Conservation (phyloP, 345 rosid genomes). For the Rhodomyrtus tomentosa region DNA sequence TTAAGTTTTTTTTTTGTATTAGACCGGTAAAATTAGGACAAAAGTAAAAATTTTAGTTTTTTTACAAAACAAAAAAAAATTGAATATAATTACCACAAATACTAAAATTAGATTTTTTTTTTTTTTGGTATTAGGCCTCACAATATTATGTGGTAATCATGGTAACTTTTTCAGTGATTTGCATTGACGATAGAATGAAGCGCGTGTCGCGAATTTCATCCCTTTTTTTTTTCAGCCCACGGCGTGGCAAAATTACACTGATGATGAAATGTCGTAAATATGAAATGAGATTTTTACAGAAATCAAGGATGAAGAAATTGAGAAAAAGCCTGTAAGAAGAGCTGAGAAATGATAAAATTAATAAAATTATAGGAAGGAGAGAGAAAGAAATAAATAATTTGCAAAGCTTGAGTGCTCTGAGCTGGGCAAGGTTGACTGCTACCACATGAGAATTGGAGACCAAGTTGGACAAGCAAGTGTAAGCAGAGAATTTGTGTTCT, state of each 20-base stretch:
- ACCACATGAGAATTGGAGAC: background rate
- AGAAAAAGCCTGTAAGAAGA: background rate
- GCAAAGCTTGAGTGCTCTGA: background rate
- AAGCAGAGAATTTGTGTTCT: background rate
- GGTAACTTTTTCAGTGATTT: background rate
- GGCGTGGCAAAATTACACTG: background rate
- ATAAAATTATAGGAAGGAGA: fast-evolving
- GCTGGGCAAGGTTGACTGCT: background rate
- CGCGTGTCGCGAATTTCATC: background rate
- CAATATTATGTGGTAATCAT: too few relatives aligned
- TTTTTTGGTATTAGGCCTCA: too few relatives aligned
- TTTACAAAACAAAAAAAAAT: too few relatives aligned
- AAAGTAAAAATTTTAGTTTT: too few relatives aligned
- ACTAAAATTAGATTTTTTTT: too few relatives aligned
- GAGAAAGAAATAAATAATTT: background rate
- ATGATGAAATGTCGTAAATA: background rate
- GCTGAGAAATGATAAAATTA: background rate
- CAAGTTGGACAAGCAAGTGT: background rate
- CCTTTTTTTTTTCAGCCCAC: background rate
- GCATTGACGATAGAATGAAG: background rate
- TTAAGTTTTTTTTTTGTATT: too few relatives aligned
- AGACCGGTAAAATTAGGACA: too few relatives aligned
- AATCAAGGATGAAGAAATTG: background rate
- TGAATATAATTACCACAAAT: too few relatives aligned
- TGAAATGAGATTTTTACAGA: background rate